Percentiles rank a stretch among this genome's conserved stretches.
These are phyloP conservation scores for Luffa aegyptiaca DNA, from an alignment of 306 rosid species.

Conservation along the genomic window DNA sequence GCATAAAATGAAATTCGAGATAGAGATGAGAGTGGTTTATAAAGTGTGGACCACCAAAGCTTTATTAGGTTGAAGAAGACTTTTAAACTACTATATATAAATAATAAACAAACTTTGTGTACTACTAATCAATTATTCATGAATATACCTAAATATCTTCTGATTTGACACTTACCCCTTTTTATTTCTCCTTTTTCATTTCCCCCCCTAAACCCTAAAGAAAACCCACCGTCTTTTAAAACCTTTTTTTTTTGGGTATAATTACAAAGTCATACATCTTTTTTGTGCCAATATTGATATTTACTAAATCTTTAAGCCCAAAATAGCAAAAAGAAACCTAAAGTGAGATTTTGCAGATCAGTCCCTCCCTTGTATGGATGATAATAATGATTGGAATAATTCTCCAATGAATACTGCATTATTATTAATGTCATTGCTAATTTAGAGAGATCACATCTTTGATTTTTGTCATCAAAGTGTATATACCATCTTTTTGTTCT, in stretches of 20 bases:
- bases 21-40: neutral
- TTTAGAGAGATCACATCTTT: neutral
- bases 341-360: neutral
- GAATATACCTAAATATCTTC: neutral
- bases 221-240: neutral
- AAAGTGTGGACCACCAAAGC: constrained; percentile 8
- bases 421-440: neutral
- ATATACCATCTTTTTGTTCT: neutral
- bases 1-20: neutral
- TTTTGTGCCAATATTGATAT: neutral
- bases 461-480: neutral
- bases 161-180: constrained; percentile 3
- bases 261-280: neutral
- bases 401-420: neutral
- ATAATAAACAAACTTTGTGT: neutral
- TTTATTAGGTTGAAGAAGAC: constrained; percentile 8
- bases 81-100: neutral
- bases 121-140: neutral
- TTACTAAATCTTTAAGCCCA: neutral
- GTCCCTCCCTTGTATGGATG: neutral
- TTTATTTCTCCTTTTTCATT: neutral
- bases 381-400: neutral
- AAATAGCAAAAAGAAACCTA: neutral
- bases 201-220: neutral
- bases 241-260: neutral